Conservation (phyloP, 2,329 filamentous ascomycete species). For the Plectosphaerella cucumerina region DNA sequence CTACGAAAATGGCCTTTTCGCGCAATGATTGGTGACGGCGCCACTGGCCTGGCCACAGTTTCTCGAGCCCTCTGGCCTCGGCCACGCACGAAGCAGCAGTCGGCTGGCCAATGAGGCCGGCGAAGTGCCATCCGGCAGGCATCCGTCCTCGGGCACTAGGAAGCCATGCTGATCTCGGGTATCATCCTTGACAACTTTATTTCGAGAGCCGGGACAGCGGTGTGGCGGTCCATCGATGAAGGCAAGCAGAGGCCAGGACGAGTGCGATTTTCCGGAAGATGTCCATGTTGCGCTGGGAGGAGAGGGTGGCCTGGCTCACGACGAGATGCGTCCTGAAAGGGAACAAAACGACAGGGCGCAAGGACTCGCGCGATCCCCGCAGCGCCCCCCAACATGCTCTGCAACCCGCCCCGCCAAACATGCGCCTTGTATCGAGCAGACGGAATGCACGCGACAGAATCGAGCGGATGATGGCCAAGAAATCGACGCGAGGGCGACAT, state of each 20-base stretch:
- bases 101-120: neutral
- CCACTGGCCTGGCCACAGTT: neutral
- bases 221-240: neutral
- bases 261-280: no score
- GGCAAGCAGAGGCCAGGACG: neutral
- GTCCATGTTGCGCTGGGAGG: no score
- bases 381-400: no score
- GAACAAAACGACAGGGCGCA: neutral
- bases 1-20: conserved; percentile 1
- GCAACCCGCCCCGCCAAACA: no score
- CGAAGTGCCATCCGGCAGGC: neutral
- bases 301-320: no score
- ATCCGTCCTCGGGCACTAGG: neutral
- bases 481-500: no score
- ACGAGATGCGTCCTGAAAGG: neutral
- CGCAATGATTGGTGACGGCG: conserved; percentile 1
- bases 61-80: neutral
- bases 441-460: no score
- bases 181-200: neutral
- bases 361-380: no score
- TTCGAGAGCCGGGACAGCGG: neutral
- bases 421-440: no score
- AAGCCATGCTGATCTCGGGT: neutral
- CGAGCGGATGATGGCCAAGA: no score
- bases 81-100: neutral